Evolutionary conservation across 306 rosid genomes (phyloP), one percentile per base, ranked within the genome.

Genomic region (Macrotyloma uniflorum): DNA sequence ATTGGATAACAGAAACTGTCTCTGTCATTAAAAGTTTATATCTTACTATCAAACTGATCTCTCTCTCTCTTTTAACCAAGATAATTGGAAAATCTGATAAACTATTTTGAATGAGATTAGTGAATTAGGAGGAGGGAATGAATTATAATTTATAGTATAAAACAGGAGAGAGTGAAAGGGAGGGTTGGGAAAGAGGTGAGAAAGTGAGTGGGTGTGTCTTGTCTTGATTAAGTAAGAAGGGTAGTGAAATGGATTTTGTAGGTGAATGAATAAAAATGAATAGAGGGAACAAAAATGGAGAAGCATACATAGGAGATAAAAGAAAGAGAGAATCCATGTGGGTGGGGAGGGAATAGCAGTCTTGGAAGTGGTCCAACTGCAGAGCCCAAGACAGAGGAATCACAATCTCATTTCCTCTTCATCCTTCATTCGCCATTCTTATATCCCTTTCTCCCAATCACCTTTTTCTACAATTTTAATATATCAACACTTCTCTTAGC

Each of bases 371-470:
- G 87, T 82, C 89, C 87, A 85, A 86, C 73, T 67, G 40, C 89
- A 74, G 75, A 87, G 55, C 77, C 86, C 82, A 55, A 80, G 82
- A 75, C 57, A 49, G 85, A 72, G 88, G 89, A 84, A 88, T 90
- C 94, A 85, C 86, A 91, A 88, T 88, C 89, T 78, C 76, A 80
- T 79, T 59, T 73, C 61, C 43, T 63, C 57, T 85, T 59, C 94
- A 90, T 91, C 86, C 88, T 88, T 89, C 83, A 85, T 88, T 80
- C 70, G 85, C 73, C 75, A 88, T 82, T 87, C 87, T 93, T 79
- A 88, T 67, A 80, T 78, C 87, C 79, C 6, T 78, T 78, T 68
- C 76, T 53, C 33, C 93, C 94, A 82, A 89, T 89, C 90, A 71
- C 14, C 53, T 80, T 5, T 80, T 80, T 84, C 19, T 59, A 38